Base-by-base conservation (phyloP, 2,329 filamentous ascomycete genomes). In the Penicillium sp. region DNA sequence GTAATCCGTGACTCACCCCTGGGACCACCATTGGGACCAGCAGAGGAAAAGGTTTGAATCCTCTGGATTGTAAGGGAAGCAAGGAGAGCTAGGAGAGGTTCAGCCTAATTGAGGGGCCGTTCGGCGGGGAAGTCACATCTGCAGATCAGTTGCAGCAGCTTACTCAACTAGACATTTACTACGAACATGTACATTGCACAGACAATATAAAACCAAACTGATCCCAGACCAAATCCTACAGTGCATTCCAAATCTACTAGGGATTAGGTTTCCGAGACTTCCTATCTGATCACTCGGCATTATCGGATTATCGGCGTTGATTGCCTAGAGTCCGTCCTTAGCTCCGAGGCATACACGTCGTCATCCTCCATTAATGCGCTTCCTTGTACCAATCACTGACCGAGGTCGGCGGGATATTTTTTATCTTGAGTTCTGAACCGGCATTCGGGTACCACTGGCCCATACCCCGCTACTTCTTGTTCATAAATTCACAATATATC, bases 21-120 rank as follows among this genome's bases (percentile, higher is more conserved):
- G 54, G 54, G n/a, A 54, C 57, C 41, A 60, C 58, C 66, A 68
- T 68, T 43, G 48, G 41, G 45, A 41, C 50, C 40, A 27, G 49
- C 14, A 14, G 20, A 26, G 37, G 29, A 18, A 35, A 35, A 27
- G 20, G 23, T 27, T n/a, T 26, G 27, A 31, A n/a, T 20, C 15
- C 41, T 18, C n/a, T 27, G 29, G 18, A 29, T 15, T 44, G 25
- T 8, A 43, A 22, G 9, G 42, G 26, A 37, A 47, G 51, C 29
- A 49, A 40, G 26, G 42, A 27, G 35, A 42, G 25, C 31, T 26
- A 40, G 27, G 42, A 18, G 23, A 50, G 37, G 48, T 43, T 25
- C 33, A 23, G 47, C 49, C 41, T 41, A 44, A 33, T n/a, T 44
- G 49, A 50, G 48, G 48, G 49, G 49, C 25, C 15, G 33, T 27